Base-by-base conservation (phyloP, 106 monocot genomes). In the Hemerocallis citrina region DNA sequence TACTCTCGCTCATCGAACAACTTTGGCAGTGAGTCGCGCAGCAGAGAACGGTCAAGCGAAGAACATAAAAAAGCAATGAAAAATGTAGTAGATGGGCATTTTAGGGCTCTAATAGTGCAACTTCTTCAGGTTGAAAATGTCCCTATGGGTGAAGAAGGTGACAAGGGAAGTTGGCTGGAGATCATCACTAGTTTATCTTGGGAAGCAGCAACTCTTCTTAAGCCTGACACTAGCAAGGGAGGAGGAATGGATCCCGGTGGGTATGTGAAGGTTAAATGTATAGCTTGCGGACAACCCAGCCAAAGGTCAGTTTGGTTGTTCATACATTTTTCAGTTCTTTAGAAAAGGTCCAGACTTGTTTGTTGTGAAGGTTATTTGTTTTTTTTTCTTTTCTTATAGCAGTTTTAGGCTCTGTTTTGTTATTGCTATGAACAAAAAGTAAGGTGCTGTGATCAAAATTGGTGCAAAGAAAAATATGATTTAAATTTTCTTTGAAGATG, bases 171-270 rank as follows among this genome's bases (percentile, higher is more conserved):
- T 71, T 98, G 98, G 92, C 77, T 98, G 72, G 84, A 88, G 55
- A 98, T 98, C 65, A 74, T 98, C 30, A 82, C 82, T 61, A 64
- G 75, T 35, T 73, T 98, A 55, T 87, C 92, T 68, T 85, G 85
- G 87, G 79, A 98, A 78, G 98, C 88, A 52, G 88, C 98, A 29
- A 76, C 75, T 67, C 69, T 92, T 48, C 88, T 98, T 12, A 84
- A 83, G 63, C 85, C 98, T 50, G 92, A 85, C 68, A 92, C 82
- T 2, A 85, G 85, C 66, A 85, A 60, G 17, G 77, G 92, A 56
- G 90, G 88, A 67, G 79, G 76, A 33, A 88, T 98, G 92, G 98
- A 98, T 78, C 92, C 98, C 59, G 79, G 75, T 36, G 85, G 77
- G 31, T 88, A 88, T 77, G 81, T 85, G 28, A 98, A 98, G 65